Base-by-base conservation (phyloP, 495 filamentous ascomycete species). In the Terfezia claveryi region DNA sequence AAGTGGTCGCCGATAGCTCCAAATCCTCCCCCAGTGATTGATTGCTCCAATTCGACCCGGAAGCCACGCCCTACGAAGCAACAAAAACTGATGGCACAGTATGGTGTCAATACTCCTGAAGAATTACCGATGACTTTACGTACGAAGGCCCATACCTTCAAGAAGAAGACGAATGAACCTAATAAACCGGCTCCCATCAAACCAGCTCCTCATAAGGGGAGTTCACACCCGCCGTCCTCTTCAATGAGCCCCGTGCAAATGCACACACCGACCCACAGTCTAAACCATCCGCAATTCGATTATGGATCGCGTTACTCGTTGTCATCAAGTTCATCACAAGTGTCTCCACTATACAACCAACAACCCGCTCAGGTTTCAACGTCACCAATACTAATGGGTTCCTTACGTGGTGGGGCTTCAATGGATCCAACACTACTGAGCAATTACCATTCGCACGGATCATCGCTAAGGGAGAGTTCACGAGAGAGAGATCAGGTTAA, bases 31-130 rank as follows among this genome's bases (percentile, higher is more conserved):
- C 87, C 87, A 54, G 76, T 85, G 27, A 72, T 94, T 9, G 83
- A 93, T 23, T 72, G 78, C 46, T 94, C 87, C 0, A 77, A 86
- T 64, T 93, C 86, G 38, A 99, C 91, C n/a, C 79, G 91, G 50
- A 99, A 99, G 67, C 92, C 92, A 37, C 80, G 91, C 9, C 91
- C 91, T 11, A 99, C 91, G 3, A 99, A 99, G 68, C 79, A 94
- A 62, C 89, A 96, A 67, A 96, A 95, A 71, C 74, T 96, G 59
- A 87, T 99, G 78, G 77, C 77, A 8, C 80, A 88, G 59, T 76
- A 87, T 44, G 87, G 86, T 36, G 81, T 98, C 10, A 79, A 82
- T 1, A 81, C 87, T 61, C 85, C 85, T 0, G 92, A 95, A 46
- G 82, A 94, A 56, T 76, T 98, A 0, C 91, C 91, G 0, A 78